Percentiles rank a stretch among this genome's conserved stretches.
phyloP scores from a whole-genome alignment of 371 early-diverging fungal species.

The Mucor piriformis region DNA sequence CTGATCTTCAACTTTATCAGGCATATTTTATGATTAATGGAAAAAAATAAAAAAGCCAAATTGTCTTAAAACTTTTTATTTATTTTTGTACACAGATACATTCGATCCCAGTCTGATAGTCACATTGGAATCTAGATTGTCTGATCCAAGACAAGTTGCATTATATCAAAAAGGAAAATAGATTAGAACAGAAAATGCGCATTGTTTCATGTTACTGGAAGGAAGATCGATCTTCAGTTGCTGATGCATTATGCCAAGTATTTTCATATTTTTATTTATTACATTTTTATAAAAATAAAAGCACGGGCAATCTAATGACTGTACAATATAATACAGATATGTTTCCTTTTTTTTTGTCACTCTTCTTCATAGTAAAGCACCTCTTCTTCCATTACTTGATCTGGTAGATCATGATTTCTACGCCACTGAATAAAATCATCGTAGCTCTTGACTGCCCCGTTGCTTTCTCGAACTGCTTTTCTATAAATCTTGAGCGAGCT shows the following conservation, averaged over 20 bases:
- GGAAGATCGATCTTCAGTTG: no score
- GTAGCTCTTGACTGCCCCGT: conserved; percentile 20
- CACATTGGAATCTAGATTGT: no score
- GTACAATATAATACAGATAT: no score
- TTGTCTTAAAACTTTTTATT: neutral
- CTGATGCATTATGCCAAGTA: no score
- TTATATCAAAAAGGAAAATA: neutral
- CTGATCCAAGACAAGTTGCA: no score
- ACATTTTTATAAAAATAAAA: no score
- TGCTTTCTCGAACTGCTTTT: conserved; percentile 1
- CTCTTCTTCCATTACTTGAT: neutral
- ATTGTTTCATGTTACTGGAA: no score
- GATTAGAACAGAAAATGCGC: no score
- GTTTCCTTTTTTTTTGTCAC: neutral
- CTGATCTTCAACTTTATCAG: neutral
- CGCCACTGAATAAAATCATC: conserved; percentile 33
- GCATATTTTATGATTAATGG: neutral
- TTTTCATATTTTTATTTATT: no score
- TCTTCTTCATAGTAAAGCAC: neutral
- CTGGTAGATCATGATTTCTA: conserved; percentile 4
- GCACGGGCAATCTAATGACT: no score
- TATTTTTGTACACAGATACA: neutral
- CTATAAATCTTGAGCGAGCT: conserved; percentile 16
- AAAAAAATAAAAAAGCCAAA: neutral
- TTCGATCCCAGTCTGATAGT: neutral